These are phyloP conservation scores for Botryotinia convoluta DNA, from an alignment of 2,329 filamentous ascomycete genomes.

Conservation along the genomic window DNA sequence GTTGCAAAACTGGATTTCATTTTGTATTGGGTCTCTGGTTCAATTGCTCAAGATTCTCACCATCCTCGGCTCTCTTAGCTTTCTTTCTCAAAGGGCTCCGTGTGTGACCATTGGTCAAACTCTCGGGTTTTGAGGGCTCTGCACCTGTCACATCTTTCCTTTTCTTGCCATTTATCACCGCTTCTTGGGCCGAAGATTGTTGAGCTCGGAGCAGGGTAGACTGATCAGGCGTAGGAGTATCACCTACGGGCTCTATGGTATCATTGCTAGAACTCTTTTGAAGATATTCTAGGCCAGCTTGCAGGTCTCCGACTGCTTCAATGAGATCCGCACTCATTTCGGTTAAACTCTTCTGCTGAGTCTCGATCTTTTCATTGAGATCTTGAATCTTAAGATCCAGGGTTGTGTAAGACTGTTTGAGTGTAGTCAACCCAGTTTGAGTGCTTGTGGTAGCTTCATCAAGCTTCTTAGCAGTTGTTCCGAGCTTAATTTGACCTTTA, in stretches of 20 bases:
- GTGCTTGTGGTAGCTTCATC: not conserved
- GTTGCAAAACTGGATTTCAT: not conserved
- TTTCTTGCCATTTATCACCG: not conserved
- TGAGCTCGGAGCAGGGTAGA: no score
- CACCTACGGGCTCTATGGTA: not conserved
- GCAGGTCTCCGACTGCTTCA: not conserved
- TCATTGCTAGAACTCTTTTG: not conserved
- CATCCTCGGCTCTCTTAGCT: not conserved
- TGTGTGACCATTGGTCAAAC: not conserved
- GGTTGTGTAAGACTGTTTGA: not conserved
- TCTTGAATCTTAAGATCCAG: not conserved
- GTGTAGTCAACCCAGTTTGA: not conserved
- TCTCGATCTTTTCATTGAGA: not conserved
- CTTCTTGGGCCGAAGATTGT: not conserved
- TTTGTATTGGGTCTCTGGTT: not conserved
- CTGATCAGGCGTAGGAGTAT: no score
- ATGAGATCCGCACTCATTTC: not conserved
- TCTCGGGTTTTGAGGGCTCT: not conserved
- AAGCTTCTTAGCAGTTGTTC: not conserved
- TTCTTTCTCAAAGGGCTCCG: slow-evolving; percentile 1
- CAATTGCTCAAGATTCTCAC: not conserved
- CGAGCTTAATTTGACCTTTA: not conserved
- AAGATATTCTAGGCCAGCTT: not conserved
- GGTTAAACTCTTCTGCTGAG: not conserved
- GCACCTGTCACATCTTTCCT: not conserved